phyloP scores from a whole-genome alignment of 352 stramenopile genomes.

The Phytophthora chlamydospora region DNA sequence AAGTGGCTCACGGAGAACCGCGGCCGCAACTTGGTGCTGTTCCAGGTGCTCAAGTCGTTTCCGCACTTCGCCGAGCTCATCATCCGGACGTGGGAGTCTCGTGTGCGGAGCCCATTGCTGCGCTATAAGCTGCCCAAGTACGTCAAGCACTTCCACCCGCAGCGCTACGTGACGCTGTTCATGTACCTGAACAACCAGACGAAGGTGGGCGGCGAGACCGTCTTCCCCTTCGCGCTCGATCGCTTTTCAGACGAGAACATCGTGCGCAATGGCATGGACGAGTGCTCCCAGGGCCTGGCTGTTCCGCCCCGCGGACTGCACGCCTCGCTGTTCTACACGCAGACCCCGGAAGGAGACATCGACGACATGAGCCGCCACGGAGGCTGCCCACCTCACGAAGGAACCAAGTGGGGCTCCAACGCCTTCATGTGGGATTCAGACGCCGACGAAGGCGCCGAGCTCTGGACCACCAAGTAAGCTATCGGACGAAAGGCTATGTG shows the following conservation, averaged over 20 bases:
- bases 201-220: conserved; percentile 94
- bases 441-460: conserved; percentile 74
- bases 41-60: conserved; percentile 64
- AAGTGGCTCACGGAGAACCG: conserved; percentile 70
- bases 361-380: conserved; percentile 82
- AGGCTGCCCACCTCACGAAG: conserved; percentile 81
- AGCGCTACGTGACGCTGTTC: conserved; percentile 97
- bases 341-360: conserved; percentile 75
- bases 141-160: conserved; percentile 84
- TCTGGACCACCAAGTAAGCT: conserved; percentile 81
- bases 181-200: conserved; percentile 97
- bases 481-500: conserved; percentile 1
- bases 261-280: conserved; percentile 72
- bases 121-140: conserved; percentile 71
- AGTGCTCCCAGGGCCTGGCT: conserved; percentile 77
- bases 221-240: conserved; percentile 91
- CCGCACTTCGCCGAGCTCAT: conserved; percentile 58
- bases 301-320: conserved; percentile 74
- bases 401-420: conserved; percentile 83
- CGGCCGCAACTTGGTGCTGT: conserved; percentile 62
- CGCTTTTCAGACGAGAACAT: conserved; percentile 73
- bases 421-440: conserved; percentile 89
- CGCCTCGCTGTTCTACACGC: conserved; percentile 81
- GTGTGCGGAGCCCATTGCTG: conserved; percentile 33
- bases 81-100: conserved; percentile 72